Base-by-base conservation (phyloP, 2,329 filamentous ascomycete species). In the Teratosphaeriaceae sp. region DNA sequence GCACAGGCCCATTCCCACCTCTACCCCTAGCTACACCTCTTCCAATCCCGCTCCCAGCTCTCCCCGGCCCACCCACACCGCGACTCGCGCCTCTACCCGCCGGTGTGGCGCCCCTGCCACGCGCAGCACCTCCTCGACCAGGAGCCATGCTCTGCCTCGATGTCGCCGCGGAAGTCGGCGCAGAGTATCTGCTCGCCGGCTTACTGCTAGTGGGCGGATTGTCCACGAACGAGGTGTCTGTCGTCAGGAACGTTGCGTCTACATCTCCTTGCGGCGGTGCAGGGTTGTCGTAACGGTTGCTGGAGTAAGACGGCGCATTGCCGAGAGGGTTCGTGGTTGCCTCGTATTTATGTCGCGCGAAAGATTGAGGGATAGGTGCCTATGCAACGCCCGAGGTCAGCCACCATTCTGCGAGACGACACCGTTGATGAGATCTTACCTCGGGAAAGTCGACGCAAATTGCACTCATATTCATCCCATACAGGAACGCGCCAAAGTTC, bases 391-490 rank as follows among this genome's bases (percentile, higher is more conserved):
- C 15, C 11, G 20, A 36, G 27, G 8, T 15, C 9, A 22, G n/a
- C n/a, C n/a, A n/a, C n/a, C n/a, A n/a, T n/a, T n/a, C n/a, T n/a
- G n/a, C n/a, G n/a, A n/a, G n/a, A n/a, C n/a, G n/a, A n/a, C n/a
- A n/a, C n/a, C n/a, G 11, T 18, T 13, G 20, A 18, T 6, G 24
- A 38, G 15, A 19, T 26, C 62, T 40, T 68, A 88, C 88, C 79
- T 98, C 92, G 0, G 88, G 86, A 52, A 96, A 98, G 64, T 98
- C 92, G 23, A 97, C 89, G 64, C 90, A 97, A 63, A 97, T 98
- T 1, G 92, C 92, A 65, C 96, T 97, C 89, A 98, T 96, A 61
- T 97, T 97, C 62, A 98, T 66, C 2, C 92, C 92, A 58, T 97
- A 98, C 35, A 98, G 69, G 58, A 98, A 97, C 55, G 84, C 88